A percentile compares a stretch with the other conserved stretches of the same genome.
phyloP scores from a whole-genome alignment of 352 stramenopile genomes.

The Phytophthora meadii region DNA sequence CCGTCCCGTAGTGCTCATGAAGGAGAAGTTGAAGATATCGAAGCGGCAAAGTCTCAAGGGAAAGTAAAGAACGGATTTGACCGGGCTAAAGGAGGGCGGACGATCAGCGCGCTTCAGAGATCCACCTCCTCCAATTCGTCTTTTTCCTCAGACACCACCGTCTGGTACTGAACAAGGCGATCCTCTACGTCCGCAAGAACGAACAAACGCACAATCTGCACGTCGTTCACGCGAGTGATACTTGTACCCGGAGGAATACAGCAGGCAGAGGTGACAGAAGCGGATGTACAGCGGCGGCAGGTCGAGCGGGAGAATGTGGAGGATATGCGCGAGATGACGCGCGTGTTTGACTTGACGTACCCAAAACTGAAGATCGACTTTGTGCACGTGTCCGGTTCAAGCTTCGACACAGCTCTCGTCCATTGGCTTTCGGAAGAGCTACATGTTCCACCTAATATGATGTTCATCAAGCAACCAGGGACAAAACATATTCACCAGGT shows the following conservation, averaged over 20 bases:
- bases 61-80: constrained; percentile 24
- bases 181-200: constrained; percentile 94
- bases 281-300: constrained; percentile 41
- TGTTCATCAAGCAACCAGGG: constrained; percentile 94
- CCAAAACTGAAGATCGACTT: constrained; percentile 93
- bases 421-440: constrained; percentile 86
- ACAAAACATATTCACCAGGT: constrained; percentile 91
- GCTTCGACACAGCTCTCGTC: constrained; percentile 83
- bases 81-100: constrained; percentile 71
- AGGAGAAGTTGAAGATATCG: constrained; percentile 34
- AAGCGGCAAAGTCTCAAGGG: constrained; percentile 25
- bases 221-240: constrained; percentile 89
- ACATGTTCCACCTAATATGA: constrained; percentile 89
- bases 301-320: constrained; percentile 50
- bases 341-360: constrained; percentile 91
- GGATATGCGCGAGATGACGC: constrained; percentile 80
- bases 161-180: constrained; percentile 95
- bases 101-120: constrained; percentile 65
- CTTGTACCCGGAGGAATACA: constrained; percentile 36
- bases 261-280: constrained; percentile 46
- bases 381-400: constrained; percentile 68
- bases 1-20: constrained; percentile 46
- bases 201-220: constrained; percentile 92
- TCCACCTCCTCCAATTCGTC: constrained; percentile 87
- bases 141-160: constrained; percentile 91